Conservation (phyloP, 306 rosid species). For the Malus sieversii region DNA sequence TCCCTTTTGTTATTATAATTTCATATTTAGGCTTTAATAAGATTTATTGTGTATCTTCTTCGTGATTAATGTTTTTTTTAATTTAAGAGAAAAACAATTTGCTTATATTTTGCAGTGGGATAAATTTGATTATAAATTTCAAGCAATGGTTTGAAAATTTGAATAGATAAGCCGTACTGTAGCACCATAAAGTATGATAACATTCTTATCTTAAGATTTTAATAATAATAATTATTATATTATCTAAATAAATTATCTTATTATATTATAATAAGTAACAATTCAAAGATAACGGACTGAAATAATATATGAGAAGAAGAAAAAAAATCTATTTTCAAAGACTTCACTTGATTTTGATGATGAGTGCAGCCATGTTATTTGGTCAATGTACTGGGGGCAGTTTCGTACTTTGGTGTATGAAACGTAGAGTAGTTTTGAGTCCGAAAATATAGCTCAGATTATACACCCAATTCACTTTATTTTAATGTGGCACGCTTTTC, state of each 20-base stretch:
- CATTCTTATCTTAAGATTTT: too few relatives aligned
- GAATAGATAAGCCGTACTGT: background rate
- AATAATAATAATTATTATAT: too few relatives aligned
- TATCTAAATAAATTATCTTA: too few relatives aligned
- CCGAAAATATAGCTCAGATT: background rate
- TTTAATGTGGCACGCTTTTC: constrained; percentile 12
- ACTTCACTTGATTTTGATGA: background rate
- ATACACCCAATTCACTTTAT: background rate
- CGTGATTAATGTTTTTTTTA: too few relatives aligned
- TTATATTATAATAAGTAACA: too few relatives aligned
- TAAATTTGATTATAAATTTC: background rate
- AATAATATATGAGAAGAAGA: too few relatives aligned
- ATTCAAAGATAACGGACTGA: too few relatives aligned
- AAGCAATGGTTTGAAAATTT: background rate
- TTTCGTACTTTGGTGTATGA: background rate
- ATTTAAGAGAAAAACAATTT: too few relatives aligned
- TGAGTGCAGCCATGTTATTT: background rate
- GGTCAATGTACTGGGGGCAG: background rate
- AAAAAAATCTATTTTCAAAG: background rate
- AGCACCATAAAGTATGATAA: too few relatives aligned
- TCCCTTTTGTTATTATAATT: too few relatives aligned
- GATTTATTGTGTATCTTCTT: background rate
- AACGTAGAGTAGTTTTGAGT: background rate
- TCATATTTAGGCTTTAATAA: background rate
- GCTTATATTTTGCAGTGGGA: background rate